These are phyloP conservation scores for Tausonia pullulans DNA, from an alignment of 1,284 basidiomycete genomes.

Conservation along the genomic window DNA sequence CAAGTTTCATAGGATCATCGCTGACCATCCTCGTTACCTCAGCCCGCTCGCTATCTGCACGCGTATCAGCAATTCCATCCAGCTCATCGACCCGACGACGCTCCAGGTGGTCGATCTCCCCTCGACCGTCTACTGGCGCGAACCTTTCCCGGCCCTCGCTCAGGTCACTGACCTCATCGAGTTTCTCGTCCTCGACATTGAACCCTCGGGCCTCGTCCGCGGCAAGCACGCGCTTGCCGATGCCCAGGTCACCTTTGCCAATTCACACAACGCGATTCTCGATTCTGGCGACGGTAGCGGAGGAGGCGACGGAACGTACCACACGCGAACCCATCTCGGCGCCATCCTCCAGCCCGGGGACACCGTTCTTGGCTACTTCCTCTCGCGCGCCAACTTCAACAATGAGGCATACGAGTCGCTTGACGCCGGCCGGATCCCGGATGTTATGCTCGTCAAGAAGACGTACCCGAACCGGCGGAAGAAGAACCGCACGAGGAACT, in stretches of 20 bases:
- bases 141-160: constrained; percentile 74
- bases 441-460: constrained; percentile 90
- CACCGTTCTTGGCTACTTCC: constrained; percentile 79
- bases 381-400: constrained; percentile 87
- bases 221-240: constrained; percentile 81
- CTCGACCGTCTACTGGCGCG: constrained; percentile 77
- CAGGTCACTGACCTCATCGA: constrained; percentile 77
- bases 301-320: constrained; percentile 65
- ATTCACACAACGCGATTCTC: constrained; percentile 23
- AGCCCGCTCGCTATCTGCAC: constrained; percentile 74
- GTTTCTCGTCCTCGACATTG: constrained; percentile 90
- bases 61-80: constrained; percentile 82
- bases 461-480: constrained; percentile 89
- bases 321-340: constrained; percentile 93
- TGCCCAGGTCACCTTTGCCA: constrained; percentile 80
- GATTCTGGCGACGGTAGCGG: constrained; percentile 18
- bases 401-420: constrained; percentile 72
- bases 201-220: constrained; percentile 57
- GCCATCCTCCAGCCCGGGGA: constrained; percentile 92
- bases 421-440: constrained; percentile 63
- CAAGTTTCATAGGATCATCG: not conserved
- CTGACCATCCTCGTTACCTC: not conserved
- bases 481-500: constrained; percentile 72
- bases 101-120: constrained; percentile 73
- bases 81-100: constrained; percentile 80